phyloP scores from a whole-genome alignment of 192 early-diverging fungal genomes.

The Chytriomyces confervae region DNA sequence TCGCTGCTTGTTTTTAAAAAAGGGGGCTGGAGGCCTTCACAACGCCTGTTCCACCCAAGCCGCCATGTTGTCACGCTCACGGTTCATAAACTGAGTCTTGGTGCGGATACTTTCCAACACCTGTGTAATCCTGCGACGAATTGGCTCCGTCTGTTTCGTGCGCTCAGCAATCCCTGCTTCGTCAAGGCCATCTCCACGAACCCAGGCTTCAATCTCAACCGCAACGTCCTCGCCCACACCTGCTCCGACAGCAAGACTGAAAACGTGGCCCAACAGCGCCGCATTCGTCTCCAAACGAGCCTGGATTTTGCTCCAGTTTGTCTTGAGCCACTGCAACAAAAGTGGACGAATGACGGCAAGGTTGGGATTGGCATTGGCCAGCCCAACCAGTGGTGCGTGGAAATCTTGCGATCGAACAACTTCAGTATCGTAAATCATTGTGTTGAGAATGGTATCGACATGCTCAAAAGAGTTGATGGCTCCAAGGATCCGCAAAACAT shows the following conservation, averaged over 20 bases:
- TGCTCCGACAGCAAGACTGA: slow-evolving; percentile 13
- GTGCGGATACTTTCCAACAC: slow-evolving; percentile 25
- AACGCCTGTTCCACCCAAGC: not conserved
- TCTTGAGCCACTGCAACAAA: slow-evolving; percentile 10
- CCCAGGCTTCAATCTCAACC: slow-evolving; percentile 36
- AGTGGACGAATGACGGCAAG: not conserved
- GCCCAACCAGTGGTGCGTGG: slow-evolving; percentile 1
- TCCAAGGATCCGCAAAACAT: slow-evolving; percentile 61
- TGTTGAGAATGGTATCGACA: slow-evolving; percentile 69
- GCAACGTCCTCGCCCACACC: slow-evolving; percentile 28
- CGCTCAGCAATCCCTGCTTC: slow-evolving; percentile 25
- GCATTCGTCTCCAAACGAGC: not conserved
- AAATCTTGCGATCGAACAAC: slow-evolving; percentile 52
- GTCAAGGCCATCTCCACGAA: slow-evolving; percentile 29
- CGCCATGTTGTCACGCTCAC: slow-evolving; percentile 26
- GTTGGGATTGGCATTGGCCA: not conserved
- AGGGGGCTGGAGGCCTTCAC: not conserved
- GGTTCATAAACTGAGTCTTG: slow-evolving; percentile 9
- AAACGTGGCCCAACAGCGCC: not conserved
- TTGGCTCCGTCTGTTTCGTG: slow-evolving; percentile 1
- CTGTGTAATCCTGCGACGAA: slow-evolving; percentile 25
- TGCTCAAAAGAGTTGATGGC: slow-evolving; percentile 47
- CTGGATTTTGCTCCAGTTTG: slow-evolving; percentile 17
- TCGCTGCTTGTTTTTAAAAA: no score
- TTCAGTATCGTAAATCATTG: slow-evolving; percentile 73